Evolutionary conservation across 176 grass and related monocot genomes (phyloP).

Genomic region (Carex littledalei): DNA sequence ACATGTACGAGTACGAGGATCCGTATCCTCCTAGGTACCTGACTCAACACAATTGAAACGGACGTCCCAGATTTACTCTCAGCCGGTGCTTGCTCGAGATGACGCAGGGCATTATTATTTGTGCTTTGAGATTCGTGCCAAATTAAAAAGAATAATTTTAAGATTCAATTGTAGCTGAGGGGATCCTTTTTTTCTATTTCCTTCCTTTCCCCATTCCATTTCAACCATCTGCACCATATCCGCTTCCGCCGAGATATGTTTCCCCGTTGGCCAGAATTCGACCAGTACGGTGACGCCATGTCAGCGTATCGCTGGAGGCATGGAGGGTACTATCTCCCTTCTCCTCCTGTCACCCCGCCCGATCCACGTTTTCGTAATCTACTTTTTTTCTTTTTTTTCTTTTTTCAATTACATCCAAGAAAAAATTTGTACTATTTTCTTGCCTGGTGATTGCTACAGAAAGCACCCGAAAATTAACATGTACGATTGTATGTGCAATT

Average conservation of each 20-base stretch:
- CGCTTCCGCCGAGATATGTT: background rate
- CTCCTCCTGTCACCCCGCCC: background rate
- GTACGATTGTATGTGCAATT: background rate
- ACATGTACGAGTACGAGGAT: too few species aligned
- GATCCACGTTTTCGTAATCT: background rate
- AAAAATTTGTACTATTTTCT: background rate
- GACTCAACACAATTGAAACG: too few species aligned
- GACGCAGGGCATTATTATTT: too few species aligned
- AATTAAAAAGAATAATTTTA: too few species aligned
- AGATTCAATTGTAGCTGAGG: too few species aligned
- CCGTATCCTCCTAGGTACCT: too few species aligned
- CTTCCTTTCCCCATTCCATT: background rate
- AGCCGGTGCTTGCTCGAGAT: too few species aligned
- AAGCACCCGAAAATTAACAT: background rate
- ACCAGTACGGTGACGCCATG: conserved; percentile 4
- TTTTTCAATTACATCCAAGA: background rate
- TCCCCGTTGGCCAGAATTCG: background rate
- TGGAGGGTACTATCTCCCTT: background rate
- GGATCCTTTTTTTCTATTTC: too few species aligned
- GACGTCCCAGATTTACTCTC: too few species aligned
- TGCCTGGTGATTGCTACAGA: background rate
- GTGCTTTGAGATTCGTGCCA: too few species aligned
- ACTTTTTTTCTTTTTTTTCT: background rate
- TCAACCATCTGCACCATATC: background rate
- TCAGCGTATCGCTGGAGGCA: background rate